Evolutionary conservation across 169 alveolate species (phyloP).

Genomic region (Condylostoma magnum): DNA sequence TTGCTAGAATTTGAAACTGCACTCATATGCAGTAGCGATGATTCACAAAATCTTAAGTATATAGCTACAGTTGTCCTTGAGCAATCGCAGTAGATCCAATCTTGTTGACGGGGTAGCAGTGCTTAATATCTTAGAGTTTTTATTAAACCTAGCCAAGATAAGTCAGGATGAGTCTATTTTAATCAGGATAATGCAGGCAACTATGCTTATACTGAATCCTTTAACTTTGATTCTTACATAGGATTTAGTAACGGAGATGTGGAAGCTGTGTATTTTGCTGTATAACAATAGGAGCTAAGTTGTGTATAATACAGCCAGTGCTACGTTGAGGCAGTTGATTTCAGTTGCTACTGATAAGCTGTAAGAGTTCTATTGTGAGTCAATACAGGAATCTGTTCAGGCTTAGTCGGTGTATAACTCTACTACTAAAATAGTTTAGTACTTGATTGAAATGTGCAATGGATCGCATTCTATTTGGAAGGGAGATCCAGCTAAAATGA

Average conservation of each 20-base stretch:
- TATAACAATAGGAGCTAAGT: neutral
- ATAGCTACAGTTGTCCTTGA: no score
- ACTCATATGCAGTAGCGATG: neutral
- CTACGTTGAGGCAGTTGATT: slow-evolving; percentile 12
- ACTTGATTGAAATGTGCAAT: neutral
- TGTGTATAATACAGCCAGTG: slow-evolving; percentile 17
- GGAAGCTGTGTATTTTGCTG: slow-evolving; percentile 7
- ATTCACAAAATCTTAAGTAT: neutral
- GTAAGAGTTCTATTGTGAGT: no score
- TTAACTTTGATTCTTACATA: slow-evolving; percentile 11
- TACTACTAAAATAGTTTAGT: neutral
- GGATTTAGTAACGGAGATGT: slow-evolving; percentile 4
- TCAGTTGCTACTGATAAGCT: slow-evolving; percentile 7
- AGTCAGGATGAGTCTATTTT: neutral
- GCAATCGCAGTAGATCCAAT: no score
- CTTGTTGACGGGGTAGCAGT: slow-evolving; percentile 25
- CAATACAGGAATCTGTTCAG: neutral
- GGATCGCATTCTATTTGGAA: slow-evolving; percentile 9
- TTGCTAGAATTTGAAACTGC: neutral
- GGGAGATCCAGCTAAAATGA: slow-evolving; percentile 14
- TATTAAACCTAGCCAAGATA: neutral
- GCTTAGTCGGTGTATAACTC: neutral
- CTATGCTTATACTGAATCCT: slow-evolving; percentile 27
- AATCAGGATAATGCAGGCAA: neutral
- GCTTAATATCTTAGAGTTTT: neutral